These are phyloP conservation scores for Arbutus unedo DNA, from an alignment of 148 eudicot genomes.

Conservation along the genomic window DNA sequence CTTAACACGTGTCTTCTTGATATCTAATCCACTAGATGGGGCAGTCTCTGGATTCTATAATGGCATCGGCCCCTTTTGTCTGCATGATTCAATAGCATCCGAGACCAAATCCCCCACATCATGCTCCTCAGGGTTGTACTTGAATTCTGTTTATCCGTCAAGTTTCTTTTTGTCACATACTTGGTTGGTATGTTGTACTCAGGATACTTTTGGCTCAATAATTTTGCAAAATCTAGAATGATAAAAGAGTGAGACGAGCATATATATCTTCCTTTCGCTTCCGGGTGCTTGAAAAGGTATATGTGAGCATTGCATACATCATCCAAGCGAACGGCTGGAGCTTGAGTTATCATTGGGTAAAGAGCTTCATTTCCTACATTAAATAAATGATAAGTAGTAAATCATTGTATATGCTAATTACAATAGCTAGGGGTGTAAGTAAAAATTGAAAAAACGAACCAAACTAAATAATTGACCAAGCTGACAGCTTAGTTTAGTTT, in stretches of 20 bases:
- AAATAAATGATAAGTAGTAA: not conserved
- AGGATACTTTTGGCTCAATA: constrained; percentile 23
- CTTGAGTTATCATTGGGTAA: constrained; percentile 15
- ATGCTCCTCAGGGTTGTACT: constrained; percentile 8
- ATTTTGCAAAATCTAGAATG: constrained; percentile 21
- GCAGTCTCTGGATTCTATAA: no score
- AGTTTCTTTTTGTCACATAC: constrained; percentile 9
- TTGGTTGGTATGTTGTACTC: constrained; percentile 18
- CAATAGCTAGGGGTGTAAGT: no score
- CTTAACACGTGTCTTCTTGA: no score
- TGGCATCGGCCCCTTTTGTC: constrained; percentile 14
- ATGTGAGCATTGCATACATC: constrained; percentile 34
- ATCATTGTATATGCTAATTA: not conserved
- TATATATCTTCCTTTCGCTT: constrained; percentile 33
- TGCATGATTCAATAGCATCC: constrained; percentile 17
- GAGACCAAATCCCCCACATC: constrained; percentile 15
- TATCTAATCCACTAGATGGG: no score
- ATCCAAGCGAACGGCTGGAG: constrained; percentile 18
- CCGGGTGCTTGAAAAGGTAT: constrained; percentile 22
- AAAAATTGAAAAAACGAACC: no score
- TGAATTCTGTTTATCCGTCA: not conserved
- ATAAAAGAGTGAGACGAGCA: constrained; percentile 27
- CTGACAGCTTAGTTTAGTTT: no score
- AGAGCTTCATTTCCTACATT: constrained; percentile 19
- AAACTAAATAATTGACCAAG: no score